Percentiles rank a stretch among this genome's conserved stretches.
These are phyloP conservation scores for Pythium phragmitis DNA, from an alignment of 352 stramenopile species.

Conservation along the genomic window DNA sequence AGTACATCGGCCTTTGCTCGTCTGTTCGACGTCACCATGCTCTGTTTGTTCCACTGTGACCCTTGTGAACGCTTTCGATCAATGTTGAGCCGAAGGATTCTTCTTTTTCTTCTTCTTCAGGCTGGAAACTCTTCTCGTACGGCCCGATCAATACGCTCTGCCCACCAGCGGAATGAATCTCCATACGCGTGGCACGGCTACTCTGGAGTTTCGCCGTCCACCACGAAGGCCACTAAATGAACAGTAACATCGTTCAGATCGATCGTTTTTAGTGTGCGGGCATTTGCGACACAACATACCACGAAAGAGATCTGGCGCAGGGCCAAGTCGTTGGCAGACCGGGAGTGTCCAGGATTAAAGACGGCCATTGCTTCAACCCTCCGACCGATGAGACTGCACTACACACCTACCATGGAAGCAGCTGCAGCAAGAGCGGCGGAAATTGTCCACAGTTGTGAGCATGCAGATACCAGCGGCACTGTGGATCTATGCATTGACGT, in stretches of 20 bases:
- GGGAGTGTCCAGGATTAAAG: background rate
- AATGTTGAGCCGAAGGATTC: slow-evolving; percentile 37
- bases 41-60: background rate
- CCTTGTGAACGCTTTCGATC: slow-evolving; percentile 23
- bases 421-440: background rate
- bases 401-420: background rate
- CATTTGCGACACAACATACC: slow-evolving; percentile 39
- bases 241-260: too few species aligned
- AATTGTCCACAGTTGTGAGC: background rate
- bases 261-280: too few species aligned
- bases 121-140: too few species aligned
- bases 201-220: too few species aligned
- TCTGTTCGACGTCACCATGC: background rate
- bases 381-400: slow-evolving; percentile 9
- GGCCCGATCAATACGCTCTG: too few species aligned
- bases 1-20: background rate
- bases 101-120: too few species aligned
- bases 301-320: slow-evolving; percentile 3
- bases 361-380: background rate
- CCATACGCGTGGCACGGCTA: too few species aligned
- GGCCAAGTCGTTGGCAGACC: background rate
- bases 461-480: background rate
- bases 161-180: too few species aligned
- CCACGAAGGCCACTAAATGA: too few species aligned
- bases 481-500: slow-evolving; percentile 28